A percentile compares a stretch with the other conserved stretches of the same genome.
Evolutionary conservation across 345 rosid species (phyloP).

Genomic region (Triadica sebifera): DNA sequence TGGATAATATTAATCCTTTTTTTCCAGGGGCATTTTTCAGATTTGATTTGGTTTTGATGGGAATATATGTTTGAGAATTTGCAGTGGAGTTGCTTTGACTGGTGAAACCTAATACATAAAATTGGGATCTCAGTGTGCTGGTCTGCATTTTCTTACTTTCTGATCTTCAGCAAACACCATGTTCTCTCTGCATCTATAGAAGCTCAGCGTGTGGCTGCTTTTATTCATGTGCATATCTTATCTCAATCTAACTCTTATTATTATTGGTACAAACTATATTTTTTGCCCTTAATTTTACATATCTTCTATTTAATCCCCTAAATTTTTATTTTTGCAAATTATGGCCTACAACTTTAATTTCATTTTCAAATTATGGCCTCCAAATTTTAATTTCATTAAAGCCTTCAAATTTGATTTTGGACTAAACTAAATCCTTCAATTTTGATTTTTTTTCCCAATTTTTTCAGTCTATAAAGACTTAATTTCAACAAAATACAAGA

Average conservation of each 20-base stretch:
- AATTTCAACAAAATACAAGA: too few relatives aligned
- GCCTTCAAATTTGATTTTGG: too few relatives aligned
- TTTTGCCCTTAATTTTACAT: too few relatives aligned
- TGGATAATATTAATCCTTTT: background rate
- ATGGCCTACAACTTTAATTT: too few relatives aligned
- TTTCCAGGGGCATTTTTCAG: constrained; percentile 6
- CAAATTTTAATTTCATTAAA: too few relatives aligned
- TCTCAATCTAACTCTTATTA: background rate
- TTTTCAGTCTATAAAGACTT: too few relatives aligned
- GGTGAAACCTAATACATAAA: constrained; percentile 17
- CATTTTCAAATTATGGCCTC: too few relatives aligned
- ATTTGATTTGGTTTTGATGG: constrained; percentile 7
- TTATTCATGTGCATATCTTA: constrained; percentile 9
- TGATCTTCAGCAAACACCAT: background rate
- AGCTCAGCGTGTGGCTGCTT: constrained; percentile 7
- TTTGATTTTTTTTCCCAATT: too few relatives aligned
- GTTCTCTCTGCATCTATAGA: background rate
- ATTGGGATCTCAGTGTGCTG: constrained; percentile 21
- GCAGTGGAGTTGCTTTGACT: constrained; percentile 12
- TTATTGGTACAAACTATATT: too few relatives aligned
- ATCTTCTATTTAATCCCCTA: too few relatives aligned
- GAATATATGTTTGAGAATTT: constrained; percentile 8
- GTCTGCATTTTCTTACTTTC: constrained; percentile 30
- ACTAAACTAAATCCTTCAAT: too few relatives aligned
- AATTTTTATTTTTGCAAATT: too few relatives aligned